A percentile compares a stretch with the other conserved stretches of the same genome.
Evolutionary conservation across 2,329 filamentous ascomycete species (phyloP).

Genomic region (Dactylellina leptospora): DNA sequence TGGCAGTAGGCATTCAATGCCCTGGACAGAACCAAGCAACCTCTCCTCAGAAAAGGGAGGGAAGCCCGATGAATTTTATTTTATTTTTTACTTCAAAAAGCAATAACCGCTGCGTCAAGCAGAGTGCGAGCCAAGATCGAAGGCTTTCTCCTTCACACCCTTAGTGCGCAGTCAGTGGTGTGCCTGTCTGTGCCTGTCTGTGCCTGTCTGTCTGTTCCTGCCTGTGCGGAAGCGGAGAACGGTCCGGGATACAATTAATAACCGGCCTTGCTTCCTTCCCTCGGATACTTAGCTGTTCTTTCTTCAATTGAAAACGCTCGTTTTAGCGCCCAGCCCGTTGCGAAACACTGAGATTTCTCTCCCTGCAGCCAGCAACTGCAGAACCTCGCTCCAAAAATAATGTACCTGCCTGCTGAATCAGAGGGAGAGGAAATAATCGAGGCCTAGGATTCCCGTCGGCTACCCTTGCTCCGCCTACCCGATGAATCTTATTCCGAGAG

Average conservation of each 20-base stretch:
- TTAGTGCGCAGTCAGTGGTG: constrained; percentile 38
- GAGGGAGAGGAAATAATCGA: constrained; percentile 2
- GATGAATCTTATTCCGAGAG: constrained; percentile 3
- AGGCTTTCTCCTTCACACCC: constrained; percentile 33
- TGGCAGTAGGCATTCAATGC: constrained; percentile 52
- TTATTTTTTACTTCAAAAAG: constrained; percentile 24
- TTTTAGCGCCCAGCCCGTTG: constrained; percentile 42
- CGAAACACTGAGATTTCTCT: constrained; percentile 28
- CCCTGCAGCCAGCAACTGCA: constrained; percentile 38
- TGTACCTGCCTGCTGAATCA: constrained; percentile 24
- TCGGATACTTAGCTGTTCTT: neutral
- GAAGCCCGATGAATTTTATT: constrained; percentile 21
- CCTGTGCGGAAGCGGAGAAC: constrained; percentile 54
- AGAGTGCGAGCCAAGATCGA: constrained; percentile 44
- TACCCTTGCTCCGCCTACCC: no score
- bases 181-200: constrained; percentile 43
- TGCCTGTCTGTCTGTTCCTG: constrained; percentile 41
- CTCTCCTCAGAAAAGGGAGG: constrained; percentile 32
- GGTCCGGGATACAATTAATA: constrained; percentile 53
- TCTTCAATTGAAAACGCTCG: constrained; percentile 40
- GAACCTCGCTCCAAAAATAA: constrained; percentile 51
- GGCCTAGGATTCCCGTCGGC: no score
- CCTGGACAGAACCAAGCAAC: constrained; percentile 8
- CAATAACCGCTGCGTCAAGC: constrained; percentile 46
- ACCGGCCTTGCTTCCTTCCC: constrained; percentile 34